Conservation (phyloP, 352 stramenopile genomes). For the Plasmopara muralis region DNA sequence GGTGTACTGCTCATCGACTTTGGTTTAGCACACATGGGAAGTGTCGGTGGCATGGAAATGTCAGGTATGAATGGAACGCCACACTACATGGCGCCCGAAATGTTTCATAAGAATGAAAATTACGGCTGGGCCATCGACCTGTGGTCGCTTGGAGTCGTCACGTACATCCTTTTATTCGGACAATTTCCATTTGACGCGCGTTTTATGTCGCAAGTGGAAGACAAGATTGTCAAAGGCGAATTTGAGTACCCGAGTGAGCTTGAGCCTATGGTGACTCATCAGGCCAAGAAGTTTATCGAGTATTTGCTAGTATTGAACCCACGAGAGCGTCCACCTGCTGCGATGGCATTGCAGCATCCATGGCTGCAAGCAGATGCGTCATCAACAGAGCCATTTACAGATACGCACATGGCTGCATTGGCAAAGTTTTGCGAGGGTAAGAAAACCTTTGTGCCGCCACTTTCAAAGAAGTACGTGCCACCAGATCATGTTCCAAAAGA, state of each 20-base stretch:
- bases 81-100: slow-evolving; percentile 83
- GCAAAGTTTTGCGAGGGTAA: slow-evolving; percentile 42
- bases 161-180: slow-evolving; percentile 69
- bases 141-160: slow-evolving; percentile 71
- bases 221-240: slow-evolving; percentile 64
- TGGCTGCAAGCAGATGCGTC: slow-evolving; percentile 50
- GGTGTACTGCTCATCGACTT: slow-evolving; percentile 78
- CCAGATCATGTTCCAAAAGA: slow-evolving; percentile 15
- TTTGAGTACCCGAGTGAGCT: slow-evolving; percentile 55
- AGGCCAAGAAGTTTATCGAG: slow-evolving; percentile 74
- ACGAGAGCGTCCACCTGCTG: slow-evolving; percentile 49
- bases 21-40: slow-evolving; percentile 58
- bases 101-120: slow-evolving; percentile 49
- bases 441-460: slow-evolving; percentile 23
- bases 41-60: slow-evolving; percentile 37
- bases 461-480: slow-evolving; percentile 16
- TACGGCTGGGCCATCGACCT: slow-evolving; percentile 71
- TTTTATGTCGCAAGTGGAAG: slow-evolving; percentile 80
- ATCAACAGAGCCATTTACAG: slow-evolving; percentile 29
- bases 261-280: slow-evolving; percentile 41
- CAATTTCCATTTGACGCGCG: slow-evolving; percentile 67
- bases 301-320: slow-evolving; percentile 61
- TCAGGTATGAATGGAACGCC: slow-evolving; percentile 75
- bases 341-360: slow-evolving; percentile 57
- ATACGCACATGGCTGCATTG: slow-evolving; percentile 42